These are phyloP conservation scores for Monosporascus sp. DNA, from an alignment of 2,329 filamentous ascomycete genomes.

Conservation along the genomic window DNA sequence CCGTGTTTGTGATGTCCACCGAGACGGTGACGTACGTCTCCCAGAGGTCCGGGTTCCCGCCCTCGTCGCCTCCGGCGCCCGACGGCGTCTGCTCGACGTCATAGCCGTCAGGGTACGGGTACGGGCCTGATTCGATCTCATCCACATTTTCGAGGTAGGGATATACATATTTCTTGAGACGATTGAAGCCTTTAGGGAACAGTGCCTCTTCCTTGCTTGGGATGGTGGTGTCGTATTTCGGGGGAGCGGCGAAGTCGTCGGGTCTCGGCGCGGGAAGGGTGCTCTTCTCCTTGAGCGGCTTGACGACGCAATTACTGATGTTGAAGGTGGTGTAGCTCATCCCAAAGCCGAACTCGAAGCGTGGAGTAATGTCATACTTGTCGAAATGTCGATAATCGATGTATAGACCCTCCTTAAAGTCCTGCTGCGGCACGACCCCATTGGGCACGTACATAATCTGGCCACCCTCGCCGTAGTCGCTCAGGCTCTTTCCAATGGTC, in stretches of 20 bases:
- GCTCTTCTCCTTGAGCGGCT: conserved; percentile 41
- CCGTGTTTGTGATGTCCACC: conserved; percentile 51
- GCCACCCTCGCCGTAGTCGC: conserved; percentile 71
- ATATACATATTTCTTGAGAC: conserved; percentile 66
- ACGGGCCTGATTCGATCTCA: conserved; percentile 34
- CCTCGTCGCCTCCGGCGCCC: conserved; percentile 63
- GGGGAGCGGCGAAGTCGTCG: conserved; percentile 41
- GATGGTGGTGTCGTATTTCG: conserved; percentile 48
- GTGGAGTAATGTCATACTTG: conserved; percentile 65
- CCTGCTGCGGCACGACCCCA: conserved; percentile 69
- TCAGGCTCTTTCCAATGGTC: conserved; percentile 69
- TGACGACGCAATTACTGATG: conserved; percentile 49
- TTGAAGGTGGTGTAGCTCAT: conserved; percentile 75
- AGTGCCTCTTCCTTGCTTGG: conserved; percentile 52
- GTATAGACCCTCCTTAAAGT: conserved; percentile 77
- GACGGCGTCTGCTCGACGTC: conserved; percentile 44
- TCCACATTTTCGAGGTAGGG: conserved; percentile 57
- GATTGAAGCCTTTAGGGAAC: conserved; percentile 56
- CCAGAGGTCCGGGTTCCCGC: conserved; percentile 63
- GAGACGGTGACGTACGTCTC: conserved; percentile 46
- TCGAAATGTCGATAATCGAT: conserved; percentile 91
- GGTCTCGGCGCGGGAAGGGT: conserved; percentile 33
- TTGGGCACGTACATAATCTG: conserved; percentile 67
- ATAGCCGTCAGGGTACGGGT: conserved; percentile 54
- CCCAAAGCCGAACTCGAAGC: conserved; percentile 83